A percentile compares a stretch with the other conserved stretches of the same genome.
Conservation (phyloP, 2,329 filamentous ascomycete species). For the Cercospora sp. region DNA sequence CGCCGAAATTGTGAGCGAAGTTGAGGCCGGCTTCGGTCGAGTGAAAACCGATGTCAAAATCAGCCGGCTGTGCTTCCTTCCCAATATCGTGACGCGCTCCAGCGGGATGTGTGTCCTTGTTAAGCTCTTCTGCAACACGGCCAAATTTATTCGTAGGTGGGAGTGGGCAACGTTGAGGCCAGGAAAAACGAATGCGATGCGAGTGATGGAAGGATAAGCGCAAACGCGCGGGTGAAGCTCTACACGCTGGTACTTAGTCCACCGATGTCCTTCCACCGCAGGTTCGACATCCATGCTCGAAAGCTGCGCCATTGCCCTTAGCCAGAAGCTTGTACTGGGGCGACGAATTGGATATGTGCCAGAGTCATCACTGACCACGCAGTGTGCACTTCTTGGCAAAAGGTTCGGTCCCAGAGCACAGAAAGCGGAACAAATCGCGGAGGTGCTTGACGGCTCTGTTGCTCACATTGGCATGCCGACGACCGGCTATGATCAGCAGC, state of each 20-base stretch:
- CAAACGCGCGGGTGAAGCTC: neutral
- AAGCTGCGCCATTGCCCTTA: neutral
- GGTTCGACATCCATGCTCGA: neutral
- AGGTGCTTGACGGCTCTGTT: neutral
- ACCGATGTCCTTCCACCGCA: neutral
- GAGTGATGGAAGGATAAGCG: neutral
- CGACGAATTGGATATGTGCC: neutral
- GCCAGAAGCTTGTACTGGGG: neutral
- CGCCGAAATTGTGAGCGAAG: neutral
- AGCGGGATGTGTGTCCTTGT: neutral
- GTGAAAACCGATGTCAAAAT: neutral
- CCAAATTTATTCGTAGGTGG: neutral
- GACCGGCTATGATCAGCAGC: neutral
- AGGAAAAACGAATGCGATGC: neutral
- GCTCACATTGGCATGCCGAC: neutral
- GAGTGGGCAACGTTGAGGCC: neutral
- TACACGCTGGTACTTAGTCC: neutral
- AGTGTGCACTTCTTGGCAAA: neutral
- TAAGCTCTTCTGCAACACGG: neutral
- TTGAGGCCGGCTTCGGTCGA: neutral
- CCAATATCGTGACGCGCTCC: neutral
- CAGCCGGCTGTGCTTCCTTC: neutral
- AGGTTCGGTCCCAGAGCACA: neutral
- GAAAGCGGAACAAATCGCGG: neutral
- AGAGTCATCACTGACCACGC: neutral